A percentile compares a stretch with the other conserved stretches of the same genome.
phyloP scores from a whole-genome alignment of 2,329 filamentous ascomycete species.

The Cercospora berteroae region DNA sequence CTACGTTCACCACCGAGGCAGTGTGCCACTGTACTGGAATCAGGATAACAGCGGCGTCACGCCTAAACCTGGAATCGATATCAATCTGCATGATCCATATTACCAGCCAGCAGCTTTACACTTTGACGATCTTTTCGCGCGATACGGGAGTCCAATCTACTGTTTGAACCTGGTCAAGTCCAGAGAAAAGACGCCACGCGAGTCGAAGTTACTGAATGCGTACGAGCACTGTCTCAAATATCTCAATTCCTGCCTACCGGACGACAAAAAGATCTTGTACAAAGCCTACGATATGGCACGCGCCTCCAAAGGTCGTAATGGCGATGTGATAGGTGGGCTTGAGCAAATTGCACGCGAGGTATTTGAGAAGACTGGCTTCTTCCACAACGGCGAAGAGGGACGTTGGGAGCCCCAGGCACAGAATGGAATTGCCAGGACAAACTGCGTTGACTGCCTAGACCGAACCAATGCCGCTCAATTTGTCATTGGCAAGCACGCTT shows the following conservation, averaged over 20 bases:
- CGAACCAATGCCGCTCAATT: slow-evolving; percentile 97
- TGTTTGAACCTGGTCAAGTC: slow-evolving; percentile 85
- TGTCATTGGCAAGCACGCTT: slow-evolving; percentile 89
- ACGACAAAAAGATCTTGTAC: slow-evolving; percentile 82
- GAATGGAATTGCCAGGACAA: slow-evolving; percentile 89
- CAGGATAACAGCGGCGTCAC: slow-evolving; percentile 94
- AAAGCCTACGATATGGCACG: slow-evolving; percentile 98
- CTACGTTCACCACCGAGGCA: slow-evolving; percentile 93
- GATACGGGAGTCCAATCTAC: slow-evolving; percentile 90
- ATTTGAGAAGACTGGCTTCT: slow-evolving; percentile 82
- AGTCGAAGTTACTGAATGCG: slow-evolving; percentile 85
- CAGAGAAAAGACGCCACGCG: slow-evolving; percentile 80
- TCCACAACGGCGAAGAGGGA: slow-evolving; percentile 80
- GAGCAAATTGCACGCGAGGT: slow-evolving; percentile 88
- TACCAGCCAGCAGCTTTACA: slow-evolving; percentile 90
- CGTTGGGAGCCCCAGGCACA: slow-evolving; percentile 69
- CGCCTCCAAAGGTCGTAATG: slow-evolving; percentile 83
- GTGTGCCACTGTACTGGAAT: slow-evolving; percentile 95
- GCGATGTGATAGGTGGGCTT: slow-evolving; percentile 90
- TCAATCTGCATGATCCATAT: slow-evolving; percentile 95
- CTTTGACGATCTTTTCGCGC: slow-evolving; percentile 89
- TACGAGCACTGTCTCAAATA: slow-evolving; percentile 86
- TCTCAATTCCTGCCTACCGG: slow-evolving; percentile 87
- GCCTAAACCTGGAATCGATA: slow-evolving; percentile 91
- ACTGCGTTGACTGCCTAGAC: slow-evolving; percentile 97